Evolutionary conservation across 1,139 yeast genomes (phyloP).

Genomic region (Suhomyces ambrosiae): DNA sequence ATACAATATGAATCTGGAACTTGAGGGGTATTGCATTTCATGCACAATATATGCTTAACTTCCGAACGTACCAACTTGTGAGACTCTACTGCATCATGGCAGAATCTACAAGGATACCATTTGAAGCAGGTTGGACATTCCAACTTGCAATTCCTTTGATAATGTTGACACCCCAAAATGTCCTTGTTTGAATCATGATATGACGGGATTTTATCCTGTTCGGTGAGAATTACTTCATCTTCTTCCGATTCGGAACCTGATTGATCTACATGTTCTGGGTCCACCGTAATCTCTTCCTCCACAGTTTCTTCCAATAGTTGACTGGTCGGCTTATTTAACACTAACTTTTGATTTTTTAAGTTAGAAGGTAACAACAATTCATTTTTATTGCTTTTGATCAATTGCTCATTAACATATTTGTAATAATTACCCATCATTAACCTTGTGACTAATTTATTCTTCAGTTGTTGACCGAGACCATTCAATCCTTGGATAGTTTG

Average conservation of each 20-base stretch:
- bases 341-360: constrained; percentile 23
- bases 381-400: constrained; percentile 20
- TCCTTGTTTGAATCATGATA: constrained; percentile 43
- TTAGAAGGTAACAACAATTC: constrained; percentile 16
- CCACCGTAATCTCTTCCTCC: constrained; percentile 2
- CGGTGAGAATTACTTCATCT: constrained; percentile 48
- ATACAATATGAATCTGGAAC: constrained; percentile 65
- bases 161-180: constrained; percentile 78
- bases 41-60: constrained; percentile 74
- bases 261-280: constrained; percentile 5
- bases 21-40: constrained; percentile 78
- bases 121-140: constrained; percentile 74
- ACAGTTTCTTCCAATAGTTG: constrained; percentile 12
- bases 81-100: constrained; percentile 68
- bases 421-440: constrained; percentile 77
- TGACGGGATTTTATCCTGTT: constrained; percentile 52
- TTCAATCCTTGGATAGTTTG: constrained; percentile 53
- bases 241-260: constrained; percentile 14
- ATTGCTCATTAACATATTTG: constrained; percentile 43
- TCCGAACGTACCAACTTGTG: constrained; percentile 68
- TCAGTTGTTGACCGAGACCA: constrained; percentile 51
- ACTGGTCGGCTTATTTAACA: too few relatives aligned
- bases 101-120: constrained; percentile 83
- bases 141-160: constrained; percentile 78
- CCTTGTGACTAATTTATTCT: constrained; percentile 66